These are phyloP conservation scores for Trypanosoma scelopori DNA, from an alignment of 208 protist genomes.

Conservation along the genomic window DNA sequence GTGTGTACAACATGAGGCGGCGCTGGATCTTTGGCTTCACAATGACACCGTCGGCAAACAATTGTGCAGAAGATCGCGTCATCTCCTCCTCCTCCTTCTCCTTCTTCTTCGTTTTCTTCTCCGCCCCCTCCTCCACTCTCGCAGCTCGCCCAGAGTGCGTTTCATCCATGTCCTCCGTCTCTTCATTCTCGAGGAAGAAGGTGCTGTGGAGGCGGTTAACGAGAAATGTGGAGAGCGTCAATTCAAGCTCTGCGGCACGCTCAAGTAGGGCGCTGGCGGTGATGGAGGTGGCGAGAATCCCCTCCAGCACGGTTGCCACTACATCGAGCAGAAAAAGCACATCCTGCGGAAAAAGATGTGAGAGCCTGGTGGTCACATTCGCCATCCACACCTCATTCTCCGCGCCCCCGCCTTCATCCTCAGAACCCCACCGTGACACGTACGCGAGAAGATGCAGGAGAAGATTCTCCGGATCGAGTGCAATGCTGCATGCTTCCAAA, in stretches of 20 bases:
- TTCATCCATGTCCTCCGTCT: constrained; percentile 18
- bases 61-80: background rate
- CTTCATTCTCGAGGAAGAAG: constrained; percentile 13
- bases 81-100: background rate
- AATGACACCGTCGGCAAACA: background rate
- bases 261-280: constrained; percentile 68
- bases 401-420: constrained; percentile 5
- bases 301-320: constrained; percentile 60
- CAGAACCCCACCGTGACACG: constrained; percentile 26
- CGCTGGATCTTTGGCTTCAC: constrained; percentile 25
- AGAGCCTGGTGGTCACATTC: background rate
- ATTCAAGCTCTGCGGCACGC: constrained; percentile 73
- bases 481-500: constrained; percentile 38
- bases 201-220: constrained; percentile 26
- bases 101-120: constrained; percentile 16
- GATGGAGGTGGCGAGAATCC: constrained; percentile 60
- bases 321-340: constrained; percentile 62
- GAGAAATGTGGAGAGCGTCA: constrained; percentile 56
- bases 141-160: background rate
- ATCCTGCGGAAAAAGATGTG: constrained; percentile 27
- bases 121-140: constrained; percentile 2
- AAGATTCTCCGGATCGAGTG: constrained; percentile 66
- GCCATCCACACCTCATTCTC: background rate
- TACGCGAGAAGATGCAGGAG: constrained; percentile 40
- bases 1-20: constrained; percentile 37